Base-by-base conservation (phyloP, 306 rosid species). In the Quercus suber region DNA sequence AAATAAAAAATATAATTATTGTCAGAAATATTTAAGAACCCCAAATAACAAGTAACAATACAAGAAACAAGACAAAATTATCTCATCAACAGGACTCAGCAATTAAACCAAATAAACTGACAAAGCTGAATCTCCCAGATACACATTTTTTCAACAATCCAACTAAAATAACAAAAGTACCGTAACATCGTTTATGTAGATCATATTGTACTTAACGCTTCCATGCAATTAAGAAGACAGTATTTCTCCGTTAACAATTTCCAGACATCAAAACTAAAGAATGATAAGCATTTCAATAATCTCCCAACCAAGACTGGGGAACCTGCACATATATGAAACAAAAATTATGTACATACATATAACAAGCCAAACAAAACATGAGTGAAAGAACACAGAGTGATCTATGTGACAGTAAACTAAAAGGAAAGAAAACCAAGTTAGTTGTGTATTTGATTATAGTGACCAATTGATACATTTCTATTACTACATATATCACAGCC, bases 181-280 rank as follows among this genome's bases (percentile, higher is more conserved):
- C 58, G 55, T 45, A 72, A 64, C 11, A 60, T 45, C 4, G 15
- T 27, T 82, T 69, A 81, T 72, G 81, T 51, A 56, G 43, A 73
- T 45, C 70, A 84, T 86, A 90, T 88, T 90, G 80, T 51, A 83
- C 60, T 76, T 53, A 41, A 55, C 11, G 65, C 82, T 86, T 82
- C 72, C 83, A 80, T 71, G 78, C 87, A 82, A 43, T 51, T 74
- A 76, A 71, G 59, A 74, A 65, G 82, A 79, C 84, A 81, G 84
- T 71, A 80, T 70, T 71, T 27, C 75, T 77, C 85, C 55, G 81
- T 79, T 76, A 60, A 76, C 56, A 77, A 71, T 82, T 69, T 73
- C 69, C 67, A 61, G 68, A 69, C 70, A 75, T 76, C 7, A 63
- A 84, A 82, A 84, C 73, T 59, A 78, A 82, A 71, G 65, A 78